A percentile compares a stretch with the other conserved stretches of the same genome.
phyloP scores from a whole-genome alignment of 257 asterid species.

The Nemophila menziesii region DNA sequence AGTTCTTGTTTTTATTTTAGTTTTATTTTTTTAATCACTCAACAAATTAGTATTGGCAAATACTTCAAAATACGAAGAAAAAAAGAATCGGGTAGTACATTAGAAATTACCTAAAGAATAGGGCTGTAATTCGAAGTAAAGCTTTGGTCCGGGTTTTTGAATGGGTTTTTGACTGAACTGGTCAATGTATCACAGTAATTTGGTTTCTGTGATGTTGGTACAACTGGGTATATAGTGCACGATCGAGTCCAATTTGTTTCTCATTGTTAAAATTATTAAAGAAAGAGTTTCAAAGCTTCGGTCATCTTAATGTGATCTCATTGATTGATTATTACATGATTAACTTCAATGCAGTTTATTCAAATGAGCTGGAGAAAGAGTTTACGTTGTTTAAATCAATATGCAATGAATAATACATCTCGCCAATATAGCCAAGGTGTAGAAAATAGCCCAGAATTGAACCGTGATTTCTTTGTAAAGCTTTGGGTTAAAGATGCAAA shows the following conservation, averaged over 20 bases:
- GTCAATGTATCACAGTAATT: too few species aligned
- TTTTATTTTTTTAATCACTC: too few species aligned
- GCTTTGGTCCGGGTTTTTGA: background rate
- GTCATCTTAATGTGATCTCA: background rate
- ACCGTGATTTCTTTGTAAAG: slow-evolving; percentile 57
- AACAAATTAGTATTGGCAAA: too few species aligned
- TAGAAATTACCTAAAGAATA: too few species aligned
- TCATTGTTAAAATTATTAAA: too few species aligned
- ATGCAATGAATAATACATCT: slow-evolving; percentile 18
- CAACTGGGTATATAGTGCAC: too few species aligned
- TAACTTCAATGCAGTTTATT: slow-evolving; percentile 13
- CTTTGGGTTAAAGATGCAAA: slow-evolving; percentile 65
- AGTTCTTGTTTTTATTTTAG: background rate
- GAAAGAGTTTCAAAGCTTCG: too few species aligned
- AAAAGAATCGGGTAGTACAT: too few species aligned
- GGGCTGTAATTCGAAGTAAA: background rate
- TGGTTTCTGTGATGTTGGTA: too few species aligned
- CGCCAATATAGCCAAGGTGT: slow-evolving; percentile 24
- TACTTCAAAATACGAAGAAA: too few species aligned
- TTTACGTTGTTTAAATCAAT: slow-evolving; percentile 19
- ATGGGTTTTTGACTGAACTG: too few species aligned
- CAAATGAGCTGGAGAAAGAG: slow-evolving; percentile 48
- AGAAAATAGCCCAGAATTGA: slow-evolving; percentile 42
- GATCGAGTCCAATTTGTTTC: too few species aligned
- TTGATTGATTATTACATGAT: background rate